These are phyloP conservation scores for Stramenopiles sp. DNA, from an alignment of 352 stramenopile genomes.

Conservation along the genomic window DNA sequence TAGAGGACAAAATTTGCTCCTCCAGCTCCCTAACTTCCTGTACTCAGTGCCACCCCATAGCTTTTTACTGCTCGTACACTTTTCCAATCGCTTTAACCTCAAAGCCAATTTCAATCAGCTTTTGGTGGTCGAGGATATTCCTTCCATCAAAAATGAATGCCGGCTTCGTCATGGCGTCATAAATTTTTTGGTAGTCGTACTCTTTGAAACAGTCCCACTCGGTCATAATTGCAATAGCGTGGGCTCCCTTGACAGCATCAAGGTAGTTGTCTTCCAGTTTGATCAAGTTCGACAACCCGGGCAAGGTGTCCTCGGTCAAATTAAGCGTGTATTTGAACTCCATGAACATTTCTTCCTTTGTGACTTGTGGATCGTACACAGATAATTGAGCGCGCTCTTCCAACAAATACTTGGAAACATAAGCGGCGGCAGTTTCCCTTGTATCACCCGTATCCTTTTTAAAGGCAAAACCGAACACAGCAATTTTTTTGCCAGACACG, in stretches of 20 bases:
- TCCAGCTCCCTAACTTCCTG: no score
- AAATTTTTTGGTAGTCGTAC: slow-evolving; percentile 87
- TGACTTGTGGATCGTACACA: slow-evolving; percentile 93
- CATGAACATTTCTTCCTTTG: slow-evolving; percentile 59
- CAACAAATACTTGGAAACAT: slow-evolving; percentile 87
- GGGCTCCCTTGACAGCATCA: slow-evolving; percentile 64
- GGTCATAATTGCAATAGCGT: slow-evolving; percentile 81
- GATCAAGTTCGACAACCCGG: slow-evolving; percentile 58
- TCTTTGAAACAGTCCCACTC: slow-evolving; percentile 98
- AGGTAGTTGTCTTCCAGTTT: slow-evolving; percentile 56
- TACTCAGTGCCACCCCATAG: no score
- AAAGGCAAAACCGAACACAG: slow-evolving; percentile 95
- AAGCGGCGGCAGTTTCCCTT: slow-evolving; percentile 87
- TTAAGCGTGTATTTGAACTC: slow-evolving; percentile 72
- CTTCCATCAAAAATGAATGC: slow-evolving; percentile 98
- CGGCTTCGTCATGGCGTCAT: slow-evolving; percentile 87
- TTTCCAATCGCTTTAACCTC: slow-evolving; percentile 94
- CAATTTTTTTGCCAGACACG: slow-evolving; percentile 98
- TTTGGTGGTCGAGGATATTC: slow-evolving; percentile 82
- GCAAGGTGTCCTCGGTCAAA: slow-evolving; percentile 63
- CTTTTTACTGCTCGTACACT: not conserved
- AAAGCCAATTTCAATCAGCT: slow-evolving; percentile 82
- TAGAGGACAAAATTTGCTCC: no score
- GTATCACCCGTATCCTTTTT: slow-evolving; percentile 99
- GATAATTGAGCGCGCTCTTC: slow-evolving; percentile 80